Percentiles rank a stretch among this genome's conserved stretches.
These are phyloP conservation scores for Citrus sp. DNA, from an alignment of 345 rosid genomes.

Conservation along the genomic window DNA sequence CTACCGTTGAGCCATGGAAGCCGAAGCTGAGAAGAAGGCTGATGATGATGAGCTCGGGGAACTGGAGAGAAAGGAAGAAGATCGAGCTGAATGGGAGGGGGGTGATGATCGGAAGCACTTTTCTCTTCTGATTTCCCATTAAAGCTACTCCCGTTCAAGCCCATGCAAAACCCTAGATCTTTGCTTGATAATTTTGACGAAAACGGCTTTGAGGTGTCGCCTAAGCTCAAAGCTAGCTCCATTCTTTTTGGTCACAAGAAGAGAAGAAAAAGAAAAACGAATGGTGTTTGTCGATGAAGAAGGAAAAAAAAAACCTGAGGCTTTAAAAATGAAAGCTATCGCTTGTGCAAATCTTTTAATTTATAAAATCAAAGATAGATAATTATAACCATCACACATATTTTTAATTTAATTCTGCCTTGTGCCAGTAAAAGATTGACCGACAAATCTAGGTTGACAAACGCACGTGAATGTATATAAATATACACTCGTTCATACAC, in stretches of 20 bases:
- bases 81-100: constrained; percentile 67
- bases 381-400: neutral
- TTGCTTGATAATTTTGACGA: constrained; percentile 37
- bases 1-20: constrained; percentile 70
- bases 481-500: constrained; percentile 43
- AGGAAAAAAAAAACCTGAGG: neutral
- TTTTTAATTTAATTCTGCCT: constrained; percentile 3
- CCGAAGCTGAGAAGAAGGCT: constrained; percentile 38
- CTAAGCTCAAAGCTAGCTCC: constrained; percentile 90
- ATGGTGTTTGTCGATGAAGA: neutral
- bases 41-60: constrained; percentile 31
- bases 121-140: constrained; percentile 26
- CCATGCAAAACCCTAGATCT: constrained; percentile 71
- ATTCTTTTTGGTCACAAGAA: constrained; percentile 18
- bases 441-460: constrained; percentile 60
- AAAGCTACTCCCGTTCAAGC: constrained; percentile 31
- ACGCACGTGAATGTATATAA: constrained; percentile 75
- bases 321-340: neutral
- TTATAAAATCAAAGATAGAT: neutral
- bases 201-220: constrained; percentile 64
- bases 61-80: constrained; percentile 61
- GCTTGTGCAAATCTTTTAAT: constrained; percentile 2
- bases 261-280: neutral
- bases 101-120: constrained; percentile 28
- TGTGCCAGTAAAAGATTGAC: constrained; percentile 46